These are phyloP conservation scores for Didymella pomorum DNA, from an alignment of 2,329 filamentous ascomycete species.

Conservation along the genomic window DNA sequence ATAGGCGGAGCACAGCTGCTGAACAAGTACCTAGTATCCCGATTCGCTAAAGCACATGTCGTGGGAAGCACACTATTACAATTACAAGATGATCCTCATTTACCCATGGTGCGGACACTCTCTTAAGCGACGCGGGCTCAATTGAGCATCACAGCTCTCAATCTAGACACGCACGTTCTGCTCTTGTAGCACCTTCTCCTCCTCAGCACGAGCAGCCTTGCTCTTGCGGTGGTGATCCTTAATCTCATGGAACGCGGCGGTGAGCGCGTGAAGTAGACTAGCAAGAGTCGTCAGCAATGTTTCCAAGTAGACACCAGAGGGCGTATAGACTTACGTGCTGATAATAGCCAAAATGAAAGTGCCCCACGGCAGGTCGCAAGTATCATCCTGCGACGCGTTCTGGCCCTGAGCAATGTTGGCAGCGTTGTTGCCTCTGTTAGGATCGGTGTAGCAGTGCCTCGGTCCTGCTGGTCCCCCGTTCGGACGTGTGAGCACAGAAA, in stretches of 20 bases:
- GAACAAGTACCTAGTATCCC: not conserved
- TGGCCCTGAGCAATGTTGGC: constrained; percentile 23
- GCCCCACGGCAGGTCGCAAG: constrained; percentile 55
- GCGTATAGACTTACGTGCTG: constrained; percentile 57
- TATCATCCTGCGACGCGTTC: constrained; percentile 29
- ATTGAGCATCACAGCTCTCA: too few relatives aligned
- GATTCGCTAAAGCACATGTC: not conserved
- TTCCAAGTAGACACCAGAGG: too few relatives aligned
- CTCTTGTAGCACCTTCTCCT: constrained; percentile 4
- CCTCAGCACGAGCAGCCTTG: constrained; percentile 6
- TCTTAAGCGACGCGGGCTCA: too few relatives aligned
- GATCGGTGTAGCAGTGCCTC: constrained; percentile 41
- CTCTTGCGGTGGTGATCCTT: constrained; percentile 34
- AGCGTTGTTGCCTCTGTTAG: constrained; percentile 9
- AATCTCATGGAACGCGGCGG: constrained; percentile 53
- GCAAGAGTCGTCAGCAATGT: not conserved
- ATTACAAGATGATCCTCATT: not conserved
- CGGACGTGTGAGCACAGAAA: constrained; percentile 53
- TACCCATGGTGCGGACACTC: too few relatives aligned
- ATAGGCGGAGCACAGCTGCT: not conserved
- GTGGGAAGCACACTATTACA: not conserved
- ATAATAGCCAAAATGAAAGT: constrained; percentile 56
- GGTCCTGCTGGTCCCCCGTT: constrained; percentile 47
- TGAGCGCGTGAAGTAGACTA: constrained; percentile 55
- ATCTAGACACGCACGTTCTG: not conserved